Evolutionary conservation across 805 yeast species (phyloP).

Genomic region (Starmerella scarabaei): DNA sequence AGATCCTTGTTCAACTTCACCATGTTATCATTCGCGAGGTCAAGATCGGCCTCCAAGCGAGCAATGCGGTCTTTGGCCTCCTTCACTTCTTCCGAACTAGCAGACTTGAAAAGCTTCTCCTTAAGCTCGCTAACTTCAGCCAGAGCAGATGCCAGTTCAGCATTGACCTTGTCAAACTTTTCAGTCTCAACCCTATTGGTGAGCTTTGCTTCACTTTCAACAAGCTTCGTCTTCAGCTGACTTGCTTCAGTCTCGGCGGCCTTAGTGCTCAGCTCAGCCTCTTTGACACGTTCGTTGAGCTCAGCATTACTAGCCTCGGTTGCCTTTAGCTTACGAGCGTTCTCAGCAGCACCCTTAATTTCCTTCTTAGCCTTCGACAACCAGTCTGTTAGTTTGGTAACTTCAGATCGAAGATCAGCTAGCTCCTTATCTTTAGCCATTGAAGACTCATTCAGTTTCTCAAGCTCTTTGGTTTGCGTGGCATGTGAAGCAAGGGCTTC

Average conservation of each 20-base stretch:
- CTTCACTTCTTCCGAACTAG: not conserved
- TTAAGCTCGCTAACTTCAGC: not conserved
- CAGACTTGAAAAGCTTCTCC: not conserved
- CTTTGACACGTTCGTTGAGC: not conserved
- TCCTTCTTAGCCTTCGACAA: conserved; percentile 20
- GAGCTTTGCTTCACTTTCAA: not conserved
- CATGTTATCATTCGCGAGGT: conserved; percentile 23
- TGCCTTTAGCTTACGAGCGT: not conserved
- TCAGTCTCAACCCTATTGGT: not conserved
- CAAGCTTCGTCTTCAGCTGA: conserved; percentile 9
- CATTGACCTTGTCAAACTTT: not conserved
- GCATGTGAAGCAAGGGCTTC: not conserved
- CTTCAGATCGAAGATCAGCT: conserved; percentile 13
- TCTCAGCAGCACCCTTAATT: conserved; percentile 5
- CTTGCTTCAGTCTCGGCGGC: not conserved
- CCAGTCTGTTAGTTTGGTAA: conserved; percentile 15
- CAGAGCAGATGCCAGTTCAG: not conserved
- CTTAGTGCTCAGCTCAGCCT: not conserved
- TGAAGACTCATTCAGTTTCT: not conserved
- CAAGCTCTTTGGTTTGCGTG: not conserved
- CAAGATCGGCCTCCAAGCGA: conserved; percentile 16
- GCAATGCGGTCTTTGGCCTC: not conserved
- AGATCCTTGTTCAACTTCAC: conserved; percentile 19
- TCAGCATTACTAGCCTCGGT: not conserved
- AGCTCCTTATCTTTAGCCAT: conserved; percentile 8